Evolutionary conservation across 225 moss, liverwort and hornwort genomes (phyloP).

Genomic region (Physcomitrellopsis africana): DNA sequence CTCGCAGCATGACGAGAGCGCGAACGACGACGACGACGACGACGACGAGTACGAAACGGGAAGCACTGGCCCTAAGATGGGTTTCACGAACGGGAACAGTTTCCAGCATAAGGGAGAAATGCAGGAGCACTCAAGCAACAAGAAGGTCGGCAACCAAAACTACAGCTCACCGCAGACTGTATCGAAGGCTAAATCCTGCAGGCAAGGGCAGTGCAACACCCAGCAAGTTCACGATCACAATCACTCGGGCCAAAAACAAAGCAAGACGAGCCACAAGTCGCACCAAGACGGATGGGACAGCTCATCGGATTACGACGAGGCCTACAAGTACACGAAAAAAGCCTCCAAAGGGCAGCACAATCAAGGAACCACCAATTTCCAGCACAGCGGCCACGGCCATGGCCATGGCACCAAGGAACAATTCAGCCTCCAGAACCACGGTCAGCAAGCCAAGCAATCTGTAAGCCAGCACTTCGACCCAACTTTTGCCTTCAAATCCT

Average conservation of each 20-base stretch:
- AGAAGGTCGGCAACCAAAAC: not conserved
- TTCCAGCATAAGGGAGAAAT: not conserved
- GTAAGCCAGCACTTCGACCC: not conserved
- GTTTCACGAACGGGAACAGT: constrained; percentile 8
- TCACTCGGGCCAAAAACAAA: constrained; percentile 5
- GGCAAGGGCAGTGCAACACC: constrained; percentile 7
- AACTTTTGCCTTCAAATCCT: not conserved
- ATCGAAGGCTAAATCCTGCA: not conserved
- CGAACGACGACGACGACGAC: constrained; percentile 21
- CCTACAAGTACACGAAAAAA: constrained; percentile 16
- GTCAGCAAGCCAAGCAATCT: constrained; percentile 15
- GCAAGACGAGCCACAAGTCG: not conserved
- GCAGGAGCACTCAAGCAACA: not conserved
- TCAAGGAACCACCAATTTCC: constrained; percentile 14
- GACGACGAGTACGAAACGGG: constrained; percentile 2
- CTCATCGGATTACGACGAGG: constrained; percentile 28
- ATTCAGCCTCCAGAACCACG: not conserved
- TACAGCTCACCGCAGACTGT: no score
- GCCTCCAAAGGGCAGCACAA: constrained; percentile 15
- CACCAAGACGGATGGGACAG: not conserved
- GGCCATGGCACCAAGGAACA: not conserved
- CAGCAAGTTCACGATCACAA: not conserved
- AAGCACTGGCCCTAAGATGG: not conserved
- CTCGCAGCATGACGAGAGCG: constrained; percentile 22
- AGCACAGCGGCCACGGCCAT: not conserved